phyloP scores from a whole-genome alignment of 2,329 filamentous ascomycete genomes.

The Colletotrichum viniferum region DNA sequence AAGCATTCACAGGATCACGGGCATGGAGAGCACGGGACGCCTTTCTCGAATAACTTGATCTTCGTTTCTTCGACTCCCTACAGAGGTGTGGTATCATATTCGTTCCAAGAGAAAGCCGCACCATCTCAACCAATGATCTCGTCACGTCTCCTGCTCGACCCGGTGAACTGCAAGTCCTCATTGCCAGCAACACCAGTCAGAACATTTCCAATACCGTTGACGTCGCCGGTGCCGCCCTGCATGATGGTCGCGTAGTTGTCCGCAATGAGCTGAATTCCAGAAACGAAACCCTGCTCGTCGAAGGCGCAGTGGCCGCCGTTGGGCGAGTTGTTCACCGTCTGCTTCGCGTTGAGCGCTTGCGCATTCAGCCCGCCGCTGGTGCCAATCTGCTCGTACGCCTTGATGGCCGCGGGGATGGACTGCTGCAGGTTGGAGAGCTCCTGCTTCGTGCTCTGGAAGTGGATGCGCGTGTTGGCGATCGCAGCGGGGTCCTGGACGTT shows the following conservation, averaged over 20 bases:
- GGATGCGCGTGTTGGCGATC: conserved; percentile 51
- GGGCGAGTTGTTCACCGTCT: conserved; percentile 62
- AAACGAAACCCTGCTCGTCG: conserved; percentile 56
- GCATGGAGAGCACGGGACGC: not conserved
- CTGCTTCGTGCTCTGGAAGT: conserved; percentile 59
- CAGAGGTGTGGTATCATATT: not conserved
- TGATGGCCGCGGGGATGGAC: conserved; percentile 53
- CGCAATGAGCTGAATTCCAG: conserved; percentile 62
- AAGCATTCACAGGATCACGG: not conserved
- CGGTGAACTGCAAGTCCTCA: conserved; percentile 46
- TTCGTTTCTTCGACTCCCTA: not conserved
- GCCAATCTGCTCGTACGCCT: conserved; percentile 55
- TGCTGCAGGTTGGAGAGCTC: conserved; percentile 54
- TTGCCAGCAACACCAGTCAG: conserved; percentile 53
- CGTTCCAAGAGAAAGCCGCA: not conserved
- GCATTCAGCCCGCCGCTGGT: conserved; percentile 44
- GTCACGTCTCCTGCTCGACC: conserved; percentile 5
- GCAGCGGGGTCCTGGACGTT: conserved; percentile 48
- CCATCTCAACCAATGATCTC: conserved; percentile 11
- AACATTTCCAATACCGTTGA: conserved; percentile 54
- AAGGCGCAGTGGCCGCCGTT: conserved; percentile 64
- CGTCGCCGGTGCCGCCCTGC: conserved; percentile 54
- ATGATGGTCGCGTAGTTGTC: conserved; percentile 57
- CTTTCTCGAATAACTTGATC: not conserved
- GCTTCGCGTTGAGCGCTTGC: conserved; percentile 51